Conservation (phyloP, 2,329 filamentous ascomycete genomes). For the Metarhizium sp. region DNA sequence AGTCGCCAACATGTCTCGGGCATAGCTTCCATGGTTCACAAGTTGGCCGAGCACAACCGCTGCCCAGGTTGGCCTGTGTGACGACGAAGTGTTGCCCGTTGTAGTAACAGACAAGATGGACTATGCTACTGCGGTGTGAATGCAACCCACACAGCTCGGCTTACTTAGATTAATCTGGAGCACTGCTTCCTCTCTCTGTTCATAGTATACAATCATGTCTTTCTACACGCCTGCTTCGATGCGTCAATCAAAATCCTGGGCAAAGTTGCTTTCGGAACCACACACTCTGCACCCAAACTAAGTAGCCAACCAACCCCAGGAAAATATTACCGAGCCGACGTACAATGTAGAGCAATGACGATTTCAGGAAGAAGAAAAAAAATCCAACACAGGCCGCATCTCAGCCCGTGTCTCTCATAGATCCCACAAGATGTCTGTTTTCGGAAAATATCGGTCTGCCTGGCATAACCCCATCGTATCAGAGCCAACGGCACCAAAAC, state of each 20-base stretch:
- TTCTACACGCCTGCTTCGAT: no score
- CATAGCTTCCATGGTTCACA: background rate
- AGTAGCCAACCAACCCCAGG: background rate
- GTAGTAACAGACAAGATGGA: background rate
- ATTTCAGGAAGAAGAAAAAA: background rate
- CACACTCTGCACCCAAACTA: background rate
- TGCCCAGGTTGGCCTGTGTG: background rate
- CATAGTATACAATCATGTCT: no score
- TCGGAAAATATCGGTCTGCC: background rate
- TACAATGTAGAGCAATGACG: background rate
- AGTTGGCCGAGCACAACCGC: background rate
- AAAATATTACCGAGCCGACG: background rate
- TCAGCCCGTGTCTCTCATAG: background rate
- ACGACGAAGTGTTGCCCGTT: background rate
- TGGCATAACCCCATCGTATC: background rate
- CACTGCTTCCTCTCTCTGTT: background rate
- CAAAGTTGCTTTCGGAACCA: background rate
- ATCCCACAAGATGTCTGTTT: background rate
- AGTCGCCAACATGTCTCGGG: background rate
- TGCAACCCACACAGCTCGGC: background rate
- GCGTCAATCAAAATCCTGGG: no score
- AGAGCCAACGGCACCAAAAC: background rate
- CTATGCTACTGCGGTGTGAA: background rate
- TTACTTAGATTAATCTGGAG: background rate
- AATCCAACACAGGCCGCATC: background rate